A percentile compares a stretch with the other conserved stretches of the same genome.
Evolutionary conservation across 345 rosid species (phyloP).

Genomic region (Schrenkiella parvula): DNA sequence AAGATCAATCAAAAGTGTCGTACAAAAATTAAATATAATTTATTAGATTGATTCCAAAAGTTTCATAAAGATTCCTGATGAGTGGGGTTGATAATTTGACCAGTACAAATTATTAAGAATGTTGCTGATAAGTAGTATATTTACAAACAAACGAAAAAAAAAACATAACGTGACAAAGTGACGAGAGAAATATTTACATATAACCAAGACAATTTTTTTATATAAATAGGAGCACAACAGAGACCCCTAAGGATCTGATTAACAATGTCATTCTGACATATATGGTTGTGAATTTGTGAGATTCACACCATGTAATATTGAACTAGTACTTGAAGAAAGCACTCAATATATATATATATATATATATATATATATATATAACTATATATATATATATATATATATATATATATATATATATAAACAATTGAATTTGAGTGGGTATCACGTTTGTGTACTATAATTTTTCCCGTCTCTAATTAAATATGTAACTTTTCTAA

Average conservation of each 20-base stretch:
- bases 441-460: slow-evolving; percentile 17
- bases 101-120: not conserved
- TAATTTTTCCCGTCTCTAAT: not conserved
- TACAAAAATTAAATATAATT: not conserved
- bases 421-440: slow-evolving; percentile 20
- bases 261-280: slow-evolving; percentile 19
- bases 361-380: not conserved
- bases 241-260: slow-evolving; percentile 18
- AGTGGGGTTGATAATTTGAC: slow-evolving; percentile 17
- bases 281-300: not conserved
- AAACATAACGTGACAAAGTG: not conserved
- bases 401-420: not conserved
- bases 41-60: slow-evolving; percentile 1
- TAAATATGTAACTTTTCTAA: not conserved
- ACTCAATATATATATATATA: not conserved
- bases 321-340: not conserved
- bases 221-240: not conserved
- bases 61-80: slow-evolving; percentile 15
- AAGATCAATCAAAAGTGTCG: slow-evolving; percentile 3
- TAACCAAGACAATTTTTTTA: not conserved
- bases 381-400: not conserved
- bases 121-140: not conserved
- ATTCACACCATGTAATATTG: slow-evolving; percentile 5
- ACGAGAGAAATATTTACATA: not conserved
- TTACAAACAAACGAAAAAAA: not conserved